phyloP scores from a whole-genome alignment of 1,284 basidiomycete genomes.

The Boletus mariae region DNA sequence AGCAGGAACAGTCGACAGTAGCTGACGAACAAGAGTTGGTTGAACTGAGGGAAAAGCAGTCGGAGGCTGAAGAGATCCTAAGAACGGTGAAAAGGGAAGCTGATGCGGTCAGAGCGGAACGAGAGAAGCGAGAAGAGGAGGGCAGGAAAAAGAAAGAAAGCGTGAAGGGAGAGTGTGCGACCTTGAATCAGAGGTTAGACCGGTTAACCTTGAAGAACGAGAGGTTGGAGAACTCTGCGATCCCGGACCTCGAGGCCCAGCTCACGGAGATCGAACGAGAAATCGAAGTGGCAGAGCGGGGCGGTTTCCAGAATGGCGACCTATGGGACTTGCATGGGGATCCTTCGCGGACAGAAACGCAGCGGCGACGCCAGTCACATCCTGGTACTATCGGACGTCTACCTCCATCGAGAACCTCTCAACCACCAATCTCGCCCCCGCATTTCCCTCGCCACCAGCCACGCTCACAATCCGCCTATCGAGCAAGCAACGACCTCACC shows the following conservation, averaged over 20 bases:
- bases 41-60: constrained; percentile 47
- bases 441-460: constrained; percentile 27
- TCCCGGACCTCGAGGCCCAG: constrained; percentile 55
- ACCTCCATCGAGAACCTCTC: constrained; percentile 13
- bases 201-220: constrained; percentile 51
- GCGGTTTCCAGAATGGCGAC: constrained; percentile 12
- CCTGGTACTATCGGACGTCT: constrained; percentile 31
- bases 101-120: constrained; percentile 39
- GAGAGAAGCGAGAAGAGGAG: constrained; percentile 52
- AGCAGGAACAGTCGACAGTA: constrained; percentile 48
- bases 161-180: constrained; percentile 45
- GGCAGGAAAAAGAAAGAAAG: constrained; percentile 58
- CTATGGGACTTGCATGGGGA: constrained; percentile 18
- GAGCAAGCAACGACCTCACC: constrained; percentile 15
- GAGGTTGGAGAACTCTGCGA: constrained; percentile 45
- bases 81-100: constrained; percentile 38
- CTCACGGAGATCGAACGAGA: constrained; percentile 47
- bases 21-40: constrained; percentile 54
- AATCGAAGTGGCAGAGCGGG: constrained; percentile 42
- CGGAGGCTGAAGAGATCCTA: constrained; percentile 42
- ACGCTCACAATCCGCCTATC: constrained; percentile 24
- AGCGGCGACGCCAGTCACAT: constrained; percentile 26
- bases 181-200: constrained; percentile 48
- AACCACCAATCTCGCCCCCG: constrained; percentile 24
- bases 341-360: constrained; percentile 15